Percentiles rank a stretch among this genome's conserved stretches.
Conservation (phyloP, 768 basidiomycete genomes). For the Leucocoprinus leucothites region DNA sequence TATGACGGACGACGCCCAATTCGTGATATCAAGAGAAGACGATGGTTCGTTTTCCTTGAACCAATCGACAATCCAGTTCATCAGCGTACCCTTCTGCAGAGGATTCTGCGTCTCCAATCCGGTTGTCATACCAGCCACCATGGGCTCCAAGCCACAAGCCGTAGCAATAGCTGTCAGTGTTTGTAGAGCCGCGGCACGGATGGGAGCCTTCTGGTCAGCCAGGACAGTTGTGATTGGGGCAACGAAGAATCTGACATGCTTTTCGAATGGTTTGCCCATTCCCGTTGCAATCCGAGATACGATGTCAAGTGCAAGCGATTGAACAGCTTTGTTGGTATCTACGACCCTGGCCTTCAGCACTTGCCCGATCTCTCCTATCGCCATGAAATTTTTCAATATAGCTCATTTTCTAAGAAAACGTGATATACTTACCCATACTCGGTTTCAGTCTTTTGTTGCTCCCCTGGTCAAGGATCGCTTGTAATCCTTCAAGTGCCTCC, state of each 20-base stretch:
- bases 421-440: slow-evolving; percentile 69
- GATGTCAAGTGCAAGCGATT: slow-evolving; percentile 85
- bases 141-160: slow-evolving; percentile 80
- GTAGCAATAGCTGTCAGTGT: slow-evolving; percentile 81
- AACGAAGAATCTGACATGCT: slow-evolving; percentile 74
- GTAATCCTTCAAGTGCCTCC: slow-evolving; percentile 85
- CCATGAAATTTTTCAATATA: not conserved
- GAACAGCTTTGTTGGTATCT: slow-evolving; percentile 94
- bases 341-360: slow-evolving; percentile 84
- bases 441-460: slow-evolving; percentile 91
- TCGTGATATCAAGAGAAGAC: slow-evolving; percentile 60
- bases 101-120: slow-evolving; percentile 88
- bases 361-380: slow-evolving; percentile 82
- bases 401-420: not conserved
- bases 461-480: slow-evolving; percentile 84
- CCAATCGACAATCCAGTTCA: slow-evolving; percentile 81
- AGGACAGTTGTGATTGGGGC: slow-evolving; percentile 79
- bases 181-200: slow-evolving; percentile 73
- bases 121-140: slow-evolving; percentile 75
- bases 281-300: slow-evolving; percentile 86
- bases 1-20: slow-evolving; percentile 65
- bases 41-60: slow-evolving; percentile 62
- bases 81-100: slow-evolving; percentile 72
- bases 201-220: slow-evolving; percentile 89
- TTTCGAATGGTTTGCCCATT: slow-evolving; percentile 96